phyloP scores from a whole-genome alignment of 225 moss, liverwort and hornwort species.

The Polytrichum commune region DNA sequence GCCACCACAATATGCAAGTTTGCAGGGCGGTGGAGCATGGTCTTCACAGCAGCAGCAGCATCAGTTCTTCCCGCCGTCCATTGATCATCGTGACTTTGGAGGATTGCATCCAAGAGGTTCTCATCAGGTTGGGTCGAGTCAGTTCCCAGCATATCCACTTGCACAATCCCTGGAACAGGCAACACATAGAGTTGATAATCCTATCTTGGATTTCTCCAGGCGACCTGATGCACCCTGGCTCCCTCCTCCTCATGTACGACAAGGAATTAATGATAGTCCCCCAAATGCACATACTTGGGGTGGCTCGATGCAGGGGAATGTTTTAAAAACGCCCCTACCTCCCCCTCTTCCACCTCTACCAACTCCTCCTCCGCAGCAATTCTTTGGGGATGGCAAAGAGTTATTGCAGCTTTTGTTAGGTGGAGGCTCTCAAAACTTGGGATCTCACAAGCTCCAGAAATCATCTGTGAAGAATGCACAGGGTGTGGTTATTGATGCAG shows the following conservation, averaged over 20 bases:
- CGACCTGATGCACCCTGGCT: conserved; percentile 43
- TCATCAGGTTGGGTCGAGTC: conserved; percentile 20
- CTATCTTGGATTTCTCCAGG: conserved; percentile 18
- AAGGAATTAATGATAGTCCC: conserved; percentile 34
- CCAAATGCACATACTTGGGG: conserved; percentile 20
- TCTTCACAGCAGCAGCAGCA: conserved; percentile 26
- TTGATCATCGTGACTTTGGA: conserved; percentile 19
- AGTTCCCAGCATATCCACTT: conserved; percentile 33
- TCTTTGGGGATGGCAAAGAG: conserved; percentile 79
- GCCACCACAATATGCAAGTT: conserved; percentile 46
- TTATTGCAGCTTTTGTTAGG: conserved; percentile 80
- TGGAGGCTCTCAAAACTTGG: conserved; percentile 25
- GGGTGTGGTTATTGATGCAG: conserved; percentile 21
- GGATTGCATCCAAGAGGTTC: conserved; percentile 16
- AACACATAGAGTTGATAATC: conserved; percentile 31
- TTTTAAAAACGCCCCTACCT: conserved; percentile 21
- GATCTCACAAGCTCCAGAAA: conserved; percentile 25
- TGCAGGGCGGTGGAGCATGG: conserved; percentile 32
- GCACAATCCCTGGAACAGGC: conserved; percentile 38
- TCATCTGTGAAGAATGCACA: conserved; percentile 24
- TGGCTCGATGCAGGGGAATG: conserved; percentile 17
- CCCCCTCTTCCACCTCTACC: conserved; percentile 26
- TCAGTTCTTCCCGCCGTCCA: conserved; percentile 21
- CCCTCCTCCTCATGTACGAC: conserved; percentile 48
- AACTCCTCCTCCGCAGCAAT: conserved; percentile 57